A percentile compares a stretch with the other conserved stretches of the same genome.
phyloP scores from a whole-genome alignment of 352 stramenopile genomes.

The Globisporangium cylindrosporum region DNA sequence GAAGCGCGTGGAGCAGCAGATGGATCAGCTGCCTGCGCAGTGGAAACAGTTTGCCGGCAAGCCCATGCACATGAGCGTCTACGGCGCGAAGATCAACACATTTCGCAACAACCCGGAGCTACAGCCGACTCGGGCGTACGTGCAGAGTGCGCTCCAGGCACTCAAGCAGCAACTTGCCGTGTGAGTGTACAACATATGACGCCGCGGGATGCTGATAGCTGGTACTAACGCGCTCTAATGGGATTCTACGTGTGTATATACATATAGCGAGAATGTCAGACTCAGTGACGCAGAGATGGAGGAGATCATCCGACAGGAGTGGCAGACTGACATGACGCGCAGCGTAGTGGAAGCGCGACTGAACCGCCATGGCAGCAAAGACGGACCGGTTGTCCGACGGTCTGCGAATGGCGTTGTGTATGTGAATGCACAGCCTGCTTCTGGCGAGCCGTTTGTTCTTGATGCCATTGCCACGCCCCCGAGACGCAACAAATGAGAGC shows the following conservation, averaged over 20 bases:
- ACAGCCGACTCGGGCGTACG: conserved; percentile 43
- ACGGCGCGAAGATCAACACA: conserved; percentile 56
- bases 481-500: conserved; percentile 17
- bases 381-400: conserved; percentile 49
- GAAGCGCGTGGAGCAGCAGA: conserved; percentile 52
- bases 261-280: conserved; percentile 20
- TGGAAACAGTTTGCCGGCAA: conserved; percentile 46
- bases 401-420: conserved; percentile 55
- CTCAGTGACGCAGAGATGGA: conserved; percentile 46
- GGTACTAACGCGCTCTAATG: background rate
- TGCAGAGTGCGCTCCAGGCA: conserved; percentile 34
- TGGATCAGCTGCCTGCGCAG: conserved; percentile 36
- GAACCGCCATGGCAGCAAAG: conserved; percentile 55
- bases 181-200: conserved; percentile 17
- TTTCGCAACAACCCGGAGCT: conserved; percentile 56
- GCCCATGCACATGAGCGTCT: conserved; percentile 61
- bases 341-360: conserved; percentile 47
- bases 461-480: conserved; percentile 32
- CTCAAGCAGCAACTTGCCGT: conserved; percentile 38
- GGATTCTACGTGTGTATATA: background rate
- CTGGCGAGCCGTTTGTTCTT: conserved; percentile 23
- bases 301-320: conserved; percentile 53
- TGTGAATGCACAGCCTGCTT: conserved; percentile 26
- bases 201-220: background rate
- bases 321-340: conserved; percentile 59